Evolutionary conservation across 2,329 filamentous ascomycete genomes (phyloP).

Genomic region (Fusarium ambrosium): DNA sequence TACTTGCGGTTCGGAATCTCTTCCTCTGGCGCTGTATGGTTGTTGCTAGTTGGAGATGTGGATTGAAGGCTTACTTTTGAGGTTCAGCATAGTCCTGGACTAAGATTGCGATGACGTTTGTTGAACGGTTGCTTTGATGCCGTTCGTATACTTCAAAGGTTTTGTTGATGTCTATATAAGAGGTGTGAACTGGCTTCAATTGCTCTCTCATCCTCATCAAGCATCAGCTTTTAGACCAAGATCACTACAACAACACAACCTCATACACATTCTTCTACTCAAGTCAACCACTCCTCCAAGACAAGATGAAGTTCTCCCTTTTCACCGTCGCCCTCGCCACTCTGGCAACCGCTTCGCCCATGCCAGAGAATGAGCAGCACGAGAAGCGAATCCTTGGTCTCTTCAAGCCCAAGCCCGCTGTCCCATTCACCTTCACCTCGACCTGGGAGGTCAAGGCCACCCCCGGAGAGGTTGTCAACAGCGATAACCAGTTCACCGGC

Average conservation of each 20-base stretch:
- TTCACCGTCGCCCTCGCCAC: conserved; percentile 39
- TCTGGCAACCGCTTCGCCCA: conserved; percentile 40
- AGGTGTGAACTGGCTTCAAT: not conserved
- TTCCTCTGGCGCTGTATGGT: not conserved
- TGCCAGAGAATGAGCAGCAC: conserved; percentile 37
- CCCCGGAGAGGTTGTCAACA: conserved; percentile 64
- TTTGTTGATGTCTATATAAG: conserved; percentile 27
- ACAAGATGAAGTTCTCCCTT: conserved; percentile 46
- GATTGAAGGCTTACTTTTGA: conserved; percentile 12
- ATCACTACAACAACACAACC: not conserved
- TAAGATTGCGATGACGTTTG: conserved; percentile 29
- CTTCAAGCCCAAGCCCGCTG: conserved; percentile 29
- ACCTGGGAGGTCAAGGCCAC: conserved; percentile 62
- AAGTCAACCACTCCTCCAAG: not conserved
- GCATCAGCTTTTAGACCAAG: conserved; percentile 4
- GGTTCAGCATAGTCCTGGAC: conserved; percentile 9
- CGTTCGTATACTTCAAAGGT: not conserved
- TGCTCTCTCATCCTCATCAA: not conserved
- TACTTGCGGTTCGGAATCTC: conserved; percentile 1
- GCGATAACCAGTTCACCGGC: conserved; percentile 53
- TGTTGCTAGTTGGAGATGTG: not conserved
- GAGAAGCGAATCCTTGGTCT: conserved; percentile 35
- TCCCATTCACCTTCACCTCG: conserved; percentile 60
- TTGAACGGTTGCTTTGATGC: not conserved
- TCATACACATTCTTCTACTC: not conserved